Conservation (phyloP, 1,284 basidiomycete genomes). For the Pulchroboletus neoregius region DNA sequence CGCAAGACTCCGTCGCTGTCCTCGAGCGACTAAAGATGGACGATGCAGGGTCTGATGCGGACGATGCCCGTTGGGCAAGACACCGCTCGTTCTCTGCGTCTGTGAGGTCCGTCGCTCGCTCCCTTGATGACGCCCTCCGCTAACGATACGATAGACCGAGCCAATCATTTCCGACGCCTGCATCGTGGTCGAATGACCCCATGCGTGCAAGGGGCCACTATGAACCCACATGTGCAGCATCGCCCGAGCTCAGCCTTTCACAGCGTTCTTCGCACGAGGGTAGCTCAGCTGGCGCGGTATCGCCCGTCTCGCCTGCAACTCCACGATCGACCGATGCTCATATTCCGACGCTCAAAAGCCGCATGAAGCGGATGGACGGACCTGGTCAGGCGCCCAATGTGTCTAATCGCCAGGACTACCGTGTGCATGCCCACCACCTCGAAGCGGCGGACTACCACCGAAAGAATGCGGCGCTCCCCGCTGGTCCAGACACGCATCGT, state of each 20-base stretch:
- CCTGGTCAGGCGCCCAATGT: conserved; percentile 9
- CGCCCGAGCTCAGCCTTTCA: conserved; percentile 25
- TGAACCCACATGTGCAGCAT: conserved; percentile 15
- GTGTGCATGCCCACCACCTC: conserved; percentile 10
- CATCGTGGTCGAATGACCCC: conserved; percentile 27
- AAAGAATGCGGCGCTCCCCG: conserved; percentile 17
- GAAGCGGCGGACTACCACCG: conserved; percentile 16
- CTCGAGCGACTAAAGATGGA: conserved; percentile 52
- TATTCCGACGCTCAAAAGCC: conserved; percentile 17
- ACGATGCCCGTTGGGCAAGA: conserved; percentile 32
- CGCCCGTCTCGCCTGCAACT: conserved; percentile 47
- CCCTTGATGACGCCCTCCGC: not conserved
- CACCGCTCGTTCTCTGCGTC: conserved; percentile 33
- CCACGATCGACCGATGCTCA: conserved; percentile 37
- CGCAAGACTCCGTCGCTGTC: conserved; percentile 59
- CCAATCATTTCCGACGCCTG: conserved; percentile 23
- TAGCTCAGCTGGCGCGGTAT: conserved; percentile 42
- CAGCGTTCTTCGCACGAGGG: conserved; percentile 30
- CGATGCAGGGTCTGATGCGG: conserved; percentile 35
- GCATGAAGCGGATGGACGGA: conserved; percentile 16
- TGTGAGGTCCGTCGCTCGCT: conserved; percentile 18
- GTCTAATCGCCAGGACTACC: conserved; percentile 21
- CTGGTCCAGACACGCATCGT: conserved; percentile 18
- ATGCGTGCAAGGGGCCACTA: conserved; percentile 13
- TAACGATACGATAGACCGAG: conserved; percentile 16